Evolutionary conservation across 2,329 filamentous ascomycete species (phyloP).

Genomic region (Pseudogymnoascus sp.): DNA sequence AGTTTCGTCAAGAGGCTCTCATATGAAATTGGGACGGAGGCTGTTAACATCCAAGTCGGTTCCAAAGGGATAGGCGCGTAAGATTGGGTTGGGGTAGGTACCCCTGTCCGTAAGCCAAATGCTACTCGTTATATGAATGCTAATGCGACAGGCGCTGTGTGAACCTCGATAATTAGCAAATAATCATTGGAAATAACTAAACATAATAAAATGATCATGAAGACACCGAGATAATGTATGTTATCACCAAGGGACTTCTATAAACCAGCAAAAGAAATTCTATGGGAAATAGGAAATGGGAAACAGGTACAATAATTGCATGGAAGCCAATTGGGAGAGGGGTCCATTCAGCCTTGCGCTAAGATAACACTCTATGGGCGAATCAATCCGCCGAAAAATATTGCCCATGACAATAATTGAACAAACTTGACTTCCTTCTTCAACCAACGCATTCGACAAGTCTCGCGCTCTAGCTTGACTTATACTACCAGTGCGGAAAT

Average conservation of each 20-base stretch:
- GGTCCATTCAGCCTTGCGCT: conserved; percentile 6
- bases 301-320: not conserved
- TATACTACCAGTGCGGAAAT: not conserved
- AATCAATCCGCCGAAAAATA: conserved; percentile 5
- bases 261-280: not conserved
- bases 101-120: conserved; percentile 2
- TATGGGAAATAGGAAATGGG: not conserved
- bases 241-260: not conserved
- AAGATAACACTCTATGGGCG: conserved; percentile 1
- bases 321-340: not conserved
- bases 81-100: conserved; percentile 8
- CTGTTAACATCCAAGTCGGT: conserved; percentile 1
- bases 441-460: not conserved
- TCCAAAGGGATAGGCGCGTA: conserved; percentile 2
- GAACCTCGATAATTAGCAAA: not conserved
- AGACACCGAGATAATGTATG: not conserved
- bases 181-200: not conserved
- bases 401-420: conserved; percentile 6
- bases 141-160: conserved; percentile 24
- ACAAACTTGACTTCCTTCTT: not conserved
- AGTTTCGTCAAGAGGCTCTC: not conserved
- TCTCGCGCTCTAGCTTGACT: not conserved
- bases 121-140: conserved; percentile 15
- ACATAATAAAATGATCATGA: not conserved
- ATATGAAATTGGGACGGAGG: conserved; percentile 4